These are phyloP conservation scores for Musa itinerans DNA, from an alignment of 176 grass and related monocot genomes.

Conservation along the genomic window DNA sequence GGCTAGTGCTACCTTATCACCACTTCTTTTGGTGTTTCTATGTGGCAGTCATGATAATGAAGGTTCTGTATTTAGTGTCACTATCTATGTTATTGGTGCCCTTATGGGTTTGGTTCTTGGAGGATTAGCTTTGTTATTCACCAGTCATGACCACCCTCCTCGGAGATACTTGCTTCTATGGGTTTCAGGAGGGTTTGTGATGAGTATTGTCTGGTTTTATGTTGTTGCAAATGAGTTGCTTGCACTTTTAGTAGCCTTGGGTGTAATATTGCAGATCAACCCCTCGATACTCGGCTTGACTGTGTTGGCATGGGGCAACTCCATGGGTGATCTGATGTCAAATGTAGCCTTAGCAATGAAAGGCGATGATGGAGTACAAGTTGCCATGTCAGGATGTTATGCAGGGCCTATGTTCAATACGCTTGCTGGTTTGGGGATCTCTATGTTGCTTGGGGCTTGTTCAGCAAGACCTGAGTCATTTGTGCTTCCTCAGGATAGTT, in stretches of 20 bases:
- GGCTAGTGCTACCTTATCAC: slow-evolving; percentile 15
- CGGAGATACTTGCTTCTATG: slow-evolving; percentile 16
- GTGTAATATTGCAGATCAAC: slow-evolving; percentile 15
- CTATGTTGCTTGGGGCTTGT: slow-evolving; percentile 14
- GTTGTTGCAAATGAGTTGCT: slow-evolving; percentile 21
- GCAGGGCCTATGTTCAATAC: slow-evolving; percentile 23
- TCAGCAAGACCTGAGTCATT: slow-evolving; percentile 5
- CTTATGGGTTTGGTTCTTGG: slow-evolving; percentile 13
- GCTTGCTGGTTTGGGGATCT: slow-evolving; percentile 16
- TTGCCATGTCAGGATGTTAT: slow-evolving; percentile 27
- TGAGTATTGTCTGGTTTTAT: slow-evolving; percentile 27
- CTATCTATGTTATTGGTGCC: not conserved
- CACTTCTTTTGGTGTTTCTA: slow-evolving; percentile 16
- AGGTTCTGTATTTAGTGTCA: not conserved
- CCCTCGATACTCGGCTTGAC: slow-evolving; percentile 20
- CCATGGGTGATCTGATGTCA: slow-evolving; percentile 24
- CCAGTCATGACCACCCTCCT: slow-evolving; percentile 13
- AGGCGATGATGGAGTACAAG: slow-evolving; percentile 17
- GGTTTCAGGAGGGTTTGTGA: slow-evolving; percentile 23
- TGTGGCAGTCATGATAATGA: not conserved
- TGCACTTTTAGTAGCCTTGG: slow-evolving; percentile 16
- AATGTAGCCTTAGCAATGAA: slow-evolving; percentile 21
- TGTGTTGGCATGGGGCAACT: slow-evolving; percentile 19
- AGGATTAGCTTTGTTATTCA: slow-evolving; percentile 7
- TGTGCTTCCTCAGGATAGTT: slow-evolving; percentile 14